Conservation (phyloP, 1,139 yeast species). For the Geotrichum bryndzae region DNA sequence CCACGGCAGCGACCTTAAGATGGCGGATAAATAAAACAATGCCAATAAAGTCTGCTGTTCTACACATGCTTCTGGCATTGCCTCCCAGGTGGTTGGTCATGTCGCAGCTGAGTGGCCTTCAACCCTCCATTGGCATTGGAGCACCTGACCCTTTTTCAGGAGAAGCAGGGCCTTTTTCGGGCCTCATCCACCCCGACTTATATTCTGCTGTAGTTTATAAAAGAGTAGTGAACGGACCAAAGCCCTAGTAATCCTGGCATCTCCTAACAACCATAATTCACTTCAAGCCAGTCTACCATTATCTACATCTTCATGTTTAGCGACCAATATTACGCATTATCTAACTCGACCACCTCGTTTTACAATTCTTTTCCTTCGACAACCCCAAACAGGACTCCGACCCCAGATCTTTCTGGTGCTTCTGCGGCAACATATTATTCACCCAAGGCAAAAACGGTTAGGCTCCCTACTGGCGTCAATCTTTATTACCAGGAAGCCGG, state of each 20-base stretch:
- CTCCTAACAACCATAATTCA: no score
- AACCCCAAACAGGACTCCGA: not conserved
- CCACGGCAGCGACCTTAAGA: not conserved
- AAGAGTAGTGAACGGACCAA: not conserved
- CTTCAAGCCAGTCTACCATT: not conserved
- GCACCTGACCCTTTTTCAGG: not conserved
- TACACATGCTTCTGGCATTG: not conserved
- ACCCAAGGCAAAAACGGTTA: not conserved
- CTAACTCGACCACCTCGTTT: not conserved
- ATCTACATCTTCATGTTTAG: not conserved
- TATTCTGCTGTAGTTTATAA: not conserved
- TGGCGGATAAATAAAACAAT: not conserved
- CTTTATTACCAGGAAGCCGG: conserved; percentile 42
- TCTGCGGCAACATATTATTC: not conserved
- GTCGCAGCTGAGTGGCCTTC: not conserved
- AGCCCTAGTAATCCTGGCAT: not conserved
- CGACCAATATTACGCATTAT: not conserved
- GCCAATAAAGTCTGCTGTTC: not conserved
- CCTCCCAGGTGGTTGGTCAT: not conserved
- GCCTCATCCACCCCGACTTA: not conserved
- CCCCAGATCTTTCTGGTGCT: not conserved
- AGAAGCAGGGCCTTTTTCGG: not conserved
- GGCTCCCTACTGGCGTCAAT: conserved; percentile 24
- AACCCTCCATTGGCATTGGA: not conserved
- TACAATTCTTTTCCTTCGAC: not conserved